These are phyloP conservation scores for Fusarium keratoplasticum DNA, from an alignment of 2,329 filamentous ascomycete species.

Conservation along the genomic window DNA sequence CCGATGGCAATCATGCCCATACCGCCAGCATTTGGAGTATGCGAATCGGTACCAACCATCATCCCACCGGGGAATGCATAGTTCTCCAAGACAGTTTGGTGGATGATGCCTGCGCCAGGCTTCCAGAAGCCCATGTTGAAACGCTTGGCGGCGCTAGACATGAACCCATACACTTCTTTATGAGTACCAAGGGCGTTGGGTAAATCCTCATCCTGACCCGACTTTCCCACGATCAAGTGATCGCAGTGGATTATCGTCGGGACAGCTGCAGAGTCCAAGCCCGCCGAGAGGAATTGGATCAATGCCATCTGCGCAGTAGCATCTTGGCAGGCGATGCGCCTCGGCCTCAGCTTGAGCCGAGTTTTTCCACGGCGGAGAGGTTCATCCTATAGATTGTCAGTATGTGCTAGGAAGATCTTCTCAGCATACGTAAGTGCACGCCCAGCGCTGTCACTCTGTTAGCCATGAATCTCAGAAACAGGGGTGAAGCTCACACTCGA, in stretches of 20 bases:
- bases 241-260: not conserved
- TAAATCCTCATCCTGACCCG: not conserved
- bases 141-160: not conserved
- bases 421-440: not conserved
- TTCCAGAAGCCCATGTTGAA: constrained; percentile 84
- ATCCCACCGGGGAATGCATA: constrained; percentile 99
- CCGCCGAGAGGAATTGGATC: not conserved
- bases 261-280: not conserved
- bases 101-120: constrained; percentile 98
- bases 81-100: constrained; percentile 98
- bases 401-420: not conserved
- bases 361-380: not conserved
- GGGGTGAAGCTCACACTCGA: not conserved
- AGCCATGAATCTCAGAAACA: not conserved
- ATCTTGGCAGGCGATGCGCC: constrained; percentile 1
- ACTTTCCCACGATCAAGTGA: not conserved
- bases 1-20: constrained; percentile 80
- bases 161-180: not conserved
- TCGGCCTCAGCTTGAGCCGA: not conserved
- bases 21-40: constrained; percentile 97
- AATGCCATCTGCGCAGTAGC: constrained; percentile 1
- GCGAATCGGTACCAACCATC: constrained; percentile 96
- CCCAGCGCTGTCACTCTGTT: not conserved
- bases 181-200: not conserved
- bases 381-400: not conserved